These are phyloP conservation scores for Coniochaeta prunicola DNA, from an alignment of 2,329 filamentous ascomycete species.

Conservation along the genomic window DNA sequence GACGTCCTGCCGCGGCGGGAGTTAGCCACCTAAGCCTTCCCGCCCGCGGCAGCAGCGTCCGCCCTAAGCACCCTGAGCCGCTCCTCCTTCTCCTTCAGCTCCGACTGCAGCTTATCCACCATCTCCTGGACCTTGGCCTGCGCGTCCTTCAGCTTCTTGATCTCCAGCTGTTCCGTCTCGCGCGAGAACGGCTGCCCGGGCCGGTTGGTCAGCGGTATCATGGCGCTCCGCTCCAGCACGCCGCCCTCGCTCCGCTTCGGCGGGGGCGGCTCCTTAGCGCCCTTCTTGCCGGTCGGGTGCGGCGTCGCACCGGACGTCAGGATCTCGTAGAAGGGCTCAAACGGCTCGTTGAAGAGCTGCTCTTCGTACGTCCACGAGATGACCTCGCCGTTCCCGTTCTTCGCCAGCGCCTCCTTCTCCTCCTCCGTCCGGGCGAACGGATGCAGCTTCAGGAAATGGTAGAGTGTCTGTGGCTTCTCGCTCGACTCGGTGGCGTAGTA, in stretches of 20 bases:
- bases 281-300: slow-evolving; percentile 42
- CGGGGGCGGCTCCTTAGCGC: slow-evolving; percentile 23
- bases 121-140: slow-evolving; percentile 56
- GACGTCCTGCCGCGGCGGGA: neutral
- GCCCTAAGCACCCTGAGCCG: slow-evolving; percentile 52
- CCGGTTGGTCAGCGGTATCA: slow-evolving; percentile 62
- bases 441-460: slow-evolving; percentile 86
- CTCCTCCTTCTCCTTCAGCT: slow-evolving; percentile 59
- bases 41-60: slow-evolving; percentile 29
- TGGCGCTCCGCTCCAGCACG: slow-evolving; percentile 61
- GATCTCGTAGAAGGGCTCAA: slow-evolving; percentile 82
- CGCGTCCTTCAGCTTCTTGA: slow-evolving; percentile 56
- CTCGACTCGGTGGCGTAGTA: slow-evolving; percentile 83
- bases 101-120: slow-evolving; percentile 48
- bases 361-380: slow-evolving; percentile 83
- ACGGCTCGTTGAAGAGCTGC: slow-evolving; percentile 95
- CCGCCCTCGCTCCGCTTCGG: slow-evolving; percentile 37
- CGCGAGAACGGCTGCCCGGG: slow-evolving; percentile 67
- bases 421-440: slow-evolving; percentile 80
- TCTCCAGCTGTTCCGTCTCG: slow-evolving; percentile 59
- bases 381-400: slow-evolving; percentile 52
- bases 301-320: slow-evolving; percentile 62
- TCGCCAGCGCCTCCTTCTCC: slow-evolving; percentile 54
- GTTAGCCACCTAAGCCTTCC: slow-evolving; percentile 4
- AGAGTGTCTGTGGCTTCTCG: slow-evolving; percentile 94